Conservation (phyloP, 148 eudicot species). For the Beta vulgaris region DNA sequence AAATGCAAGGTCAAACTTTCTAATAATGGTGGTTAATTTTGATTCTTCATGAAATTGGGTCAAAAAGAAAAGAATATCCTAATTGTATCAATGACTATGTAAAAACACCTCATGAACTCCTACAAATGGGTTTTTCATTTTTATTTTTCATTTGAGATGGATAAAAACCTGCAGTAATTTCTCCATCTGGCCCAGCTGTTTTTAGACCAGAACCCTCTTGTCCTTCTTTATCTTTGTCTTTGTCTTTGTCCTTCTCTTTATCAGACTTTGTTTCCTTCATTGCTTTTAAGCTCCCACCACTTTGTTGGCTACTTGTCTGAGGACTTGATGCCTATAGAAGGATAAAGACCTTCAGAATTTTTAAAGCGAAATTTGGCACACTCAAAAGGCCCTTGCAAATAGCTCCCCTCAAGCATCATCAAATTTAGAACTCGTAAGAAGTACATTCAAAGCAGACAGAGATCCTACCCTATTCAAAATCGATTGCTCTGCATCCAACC, state of each 20-base stretch:
- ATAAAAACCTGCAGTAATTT: slow-evolving; percentile 85
- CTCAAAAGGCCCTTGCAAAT: neutral
- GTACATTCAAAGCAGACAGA: slow-evolving; percentile 1
- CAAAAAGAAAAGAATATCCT: neutral
- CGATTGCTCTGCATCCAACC: slow-evolving; percentile 72
- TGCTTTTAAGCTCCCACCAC: slow-evolving; percentile 76
- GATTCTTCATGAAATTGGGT: neutral
- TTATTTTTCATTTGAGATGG: neutral
- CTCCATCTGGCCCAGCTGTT: slow-evolving; percentile 88
- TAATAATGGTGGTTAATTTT: neutral
- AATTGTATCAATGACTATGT: neutral
- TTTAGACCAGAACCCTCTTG: slow-evolving; percentile 80
- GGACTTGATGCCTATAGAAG: slow-evolving; percentile 80
- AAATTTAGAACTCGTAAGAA: neutral
- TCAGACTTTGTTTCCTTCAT: slow-evolving; percentile 67
- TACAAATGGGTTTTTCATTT: neutral
- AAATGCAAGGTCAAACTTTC: neutral
- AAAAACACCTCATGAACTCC: neutral
- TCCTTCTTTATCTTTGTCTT: slow-evolving; percentile 70
- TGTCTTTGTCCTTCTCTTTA: slow-evolving; percentile 33
- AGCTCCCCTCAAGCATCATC: neutral
- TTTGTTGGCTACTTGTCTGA: slow-evolving; percentile 77
- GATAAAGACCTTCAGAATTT: slow-evolving; percentile 16
- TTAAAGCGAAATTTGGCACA: neutral
- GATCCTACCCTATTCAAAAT: slow-evolving; percentile 67